Evolutionary conservation across 164 flowering plant genomes (phyloP).

Genomic region (Annona squamosa): DNA sequence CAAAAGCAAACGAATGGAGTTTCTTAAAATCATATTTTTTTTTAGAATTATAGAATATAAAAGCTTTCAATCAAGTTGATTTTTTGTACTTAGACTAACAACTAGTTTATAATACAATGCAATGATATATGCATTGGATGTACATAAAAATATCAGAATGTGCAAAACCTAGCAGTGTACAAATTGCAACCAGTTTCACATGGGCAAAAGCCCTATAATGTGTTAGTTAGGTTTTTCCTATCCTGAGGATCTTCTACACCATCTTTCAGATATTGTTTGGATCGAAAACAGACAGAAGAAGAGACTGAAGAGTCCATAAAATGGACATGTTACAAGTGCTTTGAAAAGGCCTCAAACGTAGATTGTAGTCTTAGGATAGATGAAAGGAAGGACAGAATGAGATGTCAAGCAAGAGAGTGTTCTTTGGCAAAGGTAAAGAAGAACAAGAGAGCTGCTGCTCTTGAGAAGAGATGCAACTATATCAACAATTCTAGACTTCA

Average conservation of each 20-base stretch:
- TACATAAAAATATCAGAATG: background rate
- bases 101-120: background rate
- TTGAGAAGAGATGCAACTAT: background rate
- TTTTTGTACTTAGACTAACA: background rate
- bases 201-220: background rate
- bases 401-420: background rate
- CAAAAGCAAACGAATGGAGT: too few relatives aligned
- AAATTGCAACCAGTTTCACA: too few relatives aligned
- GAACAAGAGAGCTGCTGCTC: background rate
- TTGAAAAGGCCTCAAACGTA: slow-evolving; percentile 7
- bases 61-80: background rate
- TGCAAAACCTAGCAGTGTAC: background rate
- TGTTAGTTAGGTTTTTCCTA: background rate
- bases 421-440: background rate
- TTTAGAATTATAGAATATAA: too few relatives aligned
- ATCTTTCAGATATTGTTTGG: slow-evolving; percentile 41
- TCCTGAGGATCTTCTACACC: background rate
- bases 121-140: background rate
- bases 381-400: background rate
- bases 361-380: background rate
- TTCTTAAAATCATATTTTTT: too few relatives aligned
- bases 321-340: slow-evolving; percentile 48
- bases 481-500: background rate
- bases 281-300: slow-evolving; percentile 15
- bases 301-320: slow-evolving; percentile 20